Evolutionary conservation across 148 eudicot genomes (phyloP).

Genomic region (Euryodendron excelsum): DNA sequence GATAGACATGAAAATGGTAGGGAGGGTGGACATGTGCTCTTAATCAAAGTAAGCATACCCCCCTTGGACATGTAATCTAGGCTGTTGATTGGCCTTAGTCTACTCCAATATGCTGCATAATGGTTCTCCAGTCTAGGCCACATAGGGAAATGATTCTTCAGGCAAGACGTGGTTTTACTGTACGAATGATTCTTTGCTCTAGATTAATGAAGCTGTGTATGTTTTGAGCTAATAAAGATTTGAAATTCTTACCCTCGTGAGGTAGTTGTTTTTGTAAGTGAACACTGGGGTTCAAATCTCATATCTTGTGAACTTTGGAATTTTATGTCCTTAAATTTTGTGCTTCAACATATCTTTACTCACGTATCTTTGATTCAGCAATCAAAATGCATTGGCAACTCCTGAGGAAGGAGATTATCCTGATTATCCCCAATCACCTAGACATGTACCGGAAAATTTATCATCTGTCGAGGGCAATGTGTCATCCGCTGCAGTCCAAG

Average conservation of each 20-base stretch:
- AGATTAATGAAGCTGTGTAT: neutral
- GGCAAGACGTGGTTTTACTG: neutral
- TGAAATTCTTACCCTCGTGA: neutral
- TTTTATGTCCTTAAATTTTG: constrained; percentile 1
- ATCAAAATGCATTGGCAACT: constrained; percentile 38
- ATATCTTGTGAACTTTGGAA: neutral
- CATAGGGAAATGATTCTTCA: neutral
- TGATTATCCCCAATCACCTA: constrained; percentile 44
- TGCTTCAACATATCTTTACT: neutral
- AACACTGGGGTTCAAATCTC: neutral
- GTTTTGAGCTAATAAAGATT: neutral
- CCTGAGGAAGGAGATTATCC: constrained; percentile 50
- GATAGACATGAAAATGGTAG: no score
- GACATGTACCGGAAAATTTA: constrained; percentile 35
- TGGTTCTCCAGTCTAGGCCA: neutral
- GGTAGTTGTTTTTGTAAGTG: neutral
- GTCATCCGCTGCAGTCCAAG: constrained; percentile 41
- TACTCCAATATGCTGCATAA: no score
- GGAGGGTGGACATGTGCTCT: no score
- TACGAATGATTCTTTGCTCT: neutral
- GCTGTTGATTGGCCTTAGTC: no score
- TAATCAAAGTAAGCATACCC: no score
- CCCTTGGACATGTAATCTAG: no score
- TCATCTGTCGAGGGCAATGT: constrained; percentile 41
- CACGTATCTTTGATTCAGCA: constrained; percentile 31